Conservation (phyloP, 352 stramenopile species). For the Phytopythium delawarense region DNA sequence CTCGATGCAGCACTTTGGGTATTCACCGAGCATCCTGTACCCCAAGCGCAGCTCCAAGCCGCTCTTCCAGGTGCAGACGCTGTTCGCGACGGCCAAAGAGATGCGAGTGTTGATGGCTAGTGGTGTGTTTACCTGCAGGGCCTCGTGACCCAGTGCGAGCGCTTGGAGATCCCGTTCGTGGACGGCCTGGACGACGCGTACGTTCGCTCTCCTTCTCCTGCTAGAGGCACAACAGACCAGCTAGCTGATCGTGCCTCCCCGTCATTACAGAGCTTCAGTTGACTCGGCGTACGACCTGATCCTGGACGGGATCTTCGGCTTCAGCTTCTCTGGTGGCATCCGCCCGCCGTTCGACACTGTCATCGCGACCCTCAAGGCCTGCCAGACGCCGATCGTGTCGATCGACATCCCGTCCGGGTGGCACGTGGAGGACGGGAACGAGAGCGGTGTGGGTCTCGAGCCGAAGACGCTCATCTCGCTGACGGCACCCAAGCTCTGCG, state of each 20-base stretch:
- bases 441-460: conserved; percentile 69
- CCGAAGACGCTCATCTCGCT: conserved; percentile 96
- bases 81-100: too few relatives aligned
- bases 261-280: conserved; percentile 28
- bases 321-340: conserved; percentile 91
- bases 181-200: conserved; percentile 43
- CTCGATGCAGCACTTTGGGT: conserved; percentile 92
- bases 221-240: neutral
- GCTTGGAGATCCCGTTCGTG: conserved; percentile 79
- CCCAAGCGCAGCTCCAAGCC: conserved; percentile 86
- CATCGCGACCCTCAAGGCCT: conserved; percentile 62
- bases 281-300: conserved; percentile 87
- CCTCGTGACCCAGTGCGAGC: conserved; percentile 71
- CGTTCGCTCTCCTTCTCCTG: neutral
- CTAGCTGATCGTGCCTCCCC: neutral
- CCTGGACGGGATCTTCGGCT: conserved; percentile 99
- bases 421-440: conserved; percentile 92
- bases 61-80: conserved; percentile 59
- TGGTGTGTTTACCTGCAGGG: conserved; percentile 21
- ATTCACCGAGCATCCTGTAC: conserved; percentile 92
- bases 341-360: conserved; percentile 90
- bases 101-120: neutral
- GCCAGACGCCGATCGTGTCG: conserved; percentile 86
- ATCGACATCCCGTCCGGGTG: conserved; percentile 98
- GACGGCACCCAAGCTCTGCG: conserved; percentile 95